A percentile compares a stretch with the other conserved stretches of the same genome.
Conservation (phyloP, 345 rosid species). For the Sisymbrium irio region DNA sequence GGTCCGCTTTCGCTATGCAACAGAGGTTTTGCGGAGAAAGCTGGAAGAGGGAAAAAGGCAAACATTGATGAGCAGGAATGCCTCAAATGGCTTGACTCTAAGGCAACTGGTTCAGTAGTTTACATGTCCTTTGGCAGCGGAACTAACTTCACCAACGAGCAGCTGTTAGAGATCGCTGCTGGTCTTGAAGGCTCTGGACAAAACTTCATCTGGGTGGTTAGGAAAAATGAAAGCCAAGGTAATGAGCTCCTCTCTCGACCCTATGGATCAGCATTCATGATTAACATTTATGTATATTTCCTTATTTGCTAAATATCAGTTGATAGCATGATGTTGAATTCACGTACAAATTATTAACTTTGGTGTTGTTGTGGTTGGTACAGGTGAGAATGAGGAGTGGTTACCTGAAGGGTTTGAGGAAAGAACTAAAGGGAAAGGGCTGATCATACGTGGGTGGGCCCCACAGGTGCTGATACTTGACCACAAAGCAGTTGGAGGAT, state of each 20-base stretch:
- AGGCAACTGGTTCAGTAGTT: conserved; percentile 37
- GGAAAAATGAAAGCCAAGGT: conserved; percentile 17
- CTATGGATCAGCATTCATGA: background rate
- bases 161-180: conserved; percentile 40
- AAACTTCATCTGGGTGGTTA: conserved; percentile 55
- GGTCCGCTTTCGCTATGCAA: conserved; percentile 45
- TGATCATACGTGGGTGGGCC: conserved; percentile 60
- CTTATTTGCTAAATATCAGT: background rate
- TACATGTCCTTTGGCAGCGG: conserved; percentile 49
- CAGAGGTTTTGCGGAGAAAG: conserved; percentile 28
- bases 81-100: conserved; percentile 40
- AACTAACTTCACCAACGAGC: conserved; percentile 27
- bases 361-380: conserved; percentile 23
- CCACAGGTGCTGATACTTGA: conserved; percentile 61
- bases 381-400: conserved; percentile 39
- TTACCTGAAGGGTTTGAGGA: conserved; percentile 42
- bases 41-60: conserved; percentile 34
- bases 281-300: background rate
- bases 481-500: conserved; percentile 51
- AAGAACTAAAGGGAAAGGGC: conserved; percentile 39
- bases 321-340: background rate
- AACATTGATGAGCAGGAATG: conserved; percentile 39
- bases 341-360: background rate
- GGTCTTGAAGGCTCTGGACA: conserved; percentile 42
- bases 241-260: background rate